Percentiles rank a stretch among this genome's conserved stretches.
Evolutionary conservation across 2,329 filamentous ascomycete genomes (phyloP).

Genomic region (Aspergillus phoenicis): DNA sequence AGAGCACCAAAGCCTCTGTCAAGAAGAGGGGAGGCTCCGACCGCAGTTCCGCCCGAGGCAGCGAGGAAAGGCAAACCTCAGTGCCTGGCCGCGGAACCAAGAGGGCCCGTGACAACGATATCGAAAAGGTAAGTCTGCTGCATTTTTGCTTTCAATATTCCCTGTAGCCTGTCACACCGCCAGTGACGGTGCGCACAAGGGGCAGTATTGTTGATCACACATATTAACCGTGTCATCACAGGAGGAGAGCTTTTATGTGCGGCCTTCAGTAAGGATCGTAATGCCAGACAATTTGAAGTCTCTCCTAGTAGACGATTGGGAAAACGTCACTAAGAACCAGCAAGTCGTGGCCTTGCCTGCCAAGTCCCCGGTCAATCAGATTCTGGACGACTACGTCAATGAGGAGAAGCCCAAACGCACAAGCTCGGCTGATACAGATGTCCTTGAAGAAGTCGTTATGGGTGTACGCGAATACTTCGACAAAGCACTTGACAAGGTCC

Average conservation of each 20-base stretch:
- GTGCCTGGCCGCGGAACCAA: slow-evolving; percentile 48
- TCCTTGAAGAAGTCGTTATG: slow-evolving; percentile 84
- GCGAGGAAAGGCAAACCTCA: slow-evolving; percentile 49
- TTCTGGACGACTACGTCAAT: slow-evolving; percentile 78
- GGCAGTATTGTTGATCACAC: neutral
- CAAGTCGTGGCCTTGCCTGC: slow-evolving; percentile 86
- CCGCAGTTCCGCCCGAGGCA: slow-evolving; percentile 46
- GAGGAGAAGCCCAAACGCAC: slow-evolving; percentile 68
- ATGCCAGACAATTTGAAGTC: slow-evolving; percentile 90
- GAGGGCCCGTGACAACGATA: slow-evolving; percentile 49
- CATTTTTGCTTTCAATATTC: neutral
- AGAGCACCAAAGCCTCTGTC: slow-evolving; percentile 35
- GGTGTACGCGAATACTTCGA: slow-evolving; percentile 95
- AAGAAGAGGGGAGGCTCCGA: slow-evolving; percentile 49
- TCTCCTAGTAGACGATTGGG: slow-evolving; percentile 96
- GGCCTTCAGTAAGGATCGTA: slow-evolving; percentile 81
- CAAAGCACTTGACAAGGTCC: slow-evolving; percentile 79
- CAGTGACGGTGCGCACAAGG: neutral
- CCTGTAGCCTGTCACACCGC: neutral
- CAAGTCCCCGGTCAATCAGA: slow-evolving; percentile 70
- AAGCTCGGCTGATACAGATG: slow-evolving; percentile 71
- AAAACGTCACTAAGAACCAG: slow-evolving; percentile 94
- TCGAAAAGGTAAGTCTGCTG: slow-evolving; percentile 48
- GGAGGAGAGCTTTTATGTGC: slow-evolving; percentile 85
- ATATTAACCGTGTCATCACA: slow-evolving; percentile 45